Percentiles rank a stretch among this genome's conserved stretches.
These are phyloP conservation scores for rapeseed (Brassica napus) DNA, from an alignment of 345 rosid species.

Conservation along the genomic window DNA sequence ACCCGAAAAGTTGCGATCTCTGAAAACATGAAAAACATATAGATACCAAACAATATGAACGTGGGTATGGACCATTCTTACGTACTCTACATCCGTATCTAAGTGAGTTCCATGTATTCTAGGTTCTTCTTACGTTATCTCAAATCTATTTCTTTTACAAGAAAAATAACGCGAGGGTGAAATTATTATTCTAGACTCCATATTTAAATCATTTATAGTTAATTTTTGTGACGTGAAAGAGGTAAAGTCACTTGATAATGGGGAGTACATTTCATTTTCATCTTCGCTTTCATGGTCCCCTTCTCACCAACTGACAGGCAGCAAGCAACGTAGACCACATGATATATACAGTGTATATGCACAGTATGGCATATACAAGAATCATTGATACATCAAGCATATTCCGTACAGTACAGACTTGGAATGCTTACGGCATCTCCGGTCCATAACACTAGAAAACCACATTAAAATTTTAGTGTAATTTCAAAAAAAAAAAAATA, in stretches of 20 bases:
- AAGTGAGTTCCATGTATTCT: slow-evolving; percentile 10
- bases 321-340: slow-evolving; percentile 20
- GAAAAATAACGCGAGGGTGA: not conserved
- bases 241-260: slow-evolving; percentile 30
- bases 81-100: not conserved
- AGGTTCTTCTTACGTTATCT: slow-evolving; percentile 16
- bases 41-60: slow-evolving; percentile 25
- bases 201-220: not conserved
- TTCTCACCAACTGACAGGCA: slow-evolving; percentile 5
- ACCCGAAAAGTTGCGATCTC: slow-evolving; percentile 20
- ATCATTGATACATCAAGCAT: not conserved
- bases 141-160: no score
- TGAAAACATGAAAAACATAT: slow-evolving; percentile 20
- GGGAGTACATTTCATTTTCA: slow-evolving; percentile 30
- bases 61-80: slow-evolving; percentile 36
- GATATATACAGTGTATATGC: not conserved
- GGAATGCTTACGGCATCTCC: no score
- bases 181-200: not conserved
- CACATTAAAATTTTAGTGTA: no score
- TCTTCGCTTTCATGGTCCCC: slow-evolving; percentile 18
- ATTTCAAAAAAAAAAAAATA: no score
- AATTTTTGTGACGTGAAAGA: slow-evolving; percentile 23
- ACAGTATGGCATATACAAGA: not conserved
- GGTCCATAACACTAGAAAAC: no score
- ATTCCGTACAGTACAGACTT: slow-evolving; percentile 9